Base-by-base conservation (phyloP, 192 early-diverging fungal species). In the Rhizophagus clarus region DNA sequence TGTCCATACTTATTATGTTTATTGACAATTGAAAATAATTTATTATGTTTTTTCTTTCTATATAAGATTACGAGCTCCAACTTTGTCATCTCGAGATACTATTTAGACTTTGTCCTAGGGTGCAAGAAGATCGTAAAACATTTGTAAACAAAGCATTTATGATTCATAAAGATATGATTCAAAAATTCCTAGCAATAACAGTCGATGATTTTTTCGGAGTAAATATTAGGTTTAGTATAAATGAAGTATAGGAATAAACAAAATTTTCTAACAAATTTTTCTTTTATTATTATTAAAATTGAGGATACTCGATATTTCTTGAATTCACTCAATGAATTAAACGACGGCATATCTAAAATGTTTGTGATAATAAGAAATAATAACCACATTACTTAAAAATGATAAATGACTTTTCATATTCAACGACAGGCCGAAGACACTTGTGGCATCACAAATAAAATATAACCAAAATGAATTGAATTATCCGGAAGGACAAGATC, bases 51-150 rank as follows among this genome's bases (percentile, higher is more conserved):
- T 62, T 63, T 22, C 14, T 34, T 6, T 29, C 4, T 24, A 29
- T 3, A 29, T 60, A 20, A 76, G 74, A 76, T 62, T 76, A 76
- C 14, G 74, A 76, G 34, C 74, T 76, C 40, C 74, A 76, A 76
- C 51, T 76, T 40, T 29, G 74, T 3, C 74, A 76, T 24, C 34
- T 76, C 12, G 74, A 76, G 32, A 76, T 76, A 20, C 61, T 76
- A 11, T 76, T 76, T 32, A 26, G 74, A 4, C 32, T 76, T n/a
- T 76, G 56, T 11, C 74, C 74, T 24, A 76, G 74, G 22, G 20
- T 76, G 34, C 74, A 76, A 34, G 60, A 62, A 9, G 60, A 76
- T 62, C 74, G 74, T 15, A 37, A 76, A 76, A 76, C n/a, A 12
- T 76, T 76, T 37, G 74, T 51, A 34, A 76, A 37, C 61, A 76